Percentiles rank a stretch among this genome's conserved stretches.
phyloP scores from a whole-genome alignment of 345 rosid species.

The Eucalyptus marginata region DNA sequence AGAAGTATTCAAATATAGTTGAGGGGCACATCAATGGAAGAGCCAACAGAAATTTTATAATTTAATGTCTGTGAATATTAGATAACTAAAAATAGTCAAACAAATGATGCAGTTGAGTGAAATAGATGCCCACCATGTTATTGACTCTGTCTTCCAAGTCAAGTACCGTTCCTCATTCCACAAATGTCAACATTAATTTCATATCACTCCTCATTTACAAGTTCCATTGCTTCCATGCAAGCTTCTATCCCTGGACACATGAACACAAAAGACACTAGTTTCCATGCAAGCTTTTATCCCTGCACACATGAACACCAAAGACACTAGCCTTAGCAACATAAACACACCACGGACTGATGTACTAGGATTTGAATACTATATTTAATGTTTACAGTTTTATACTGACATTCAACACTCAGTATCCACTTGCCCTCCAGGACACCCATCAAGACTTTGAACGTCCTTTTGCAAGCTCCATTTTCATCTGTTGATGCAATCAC shows the following conservation, averaged over 20 bases:
- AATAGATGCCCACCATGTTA: slow-evolving; percentile 34
- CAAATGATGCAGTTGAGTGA: neutral
- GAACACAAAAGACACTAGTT: neutral
- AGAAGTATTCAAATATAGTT: neutral
- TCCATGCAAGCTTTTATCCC: no score
- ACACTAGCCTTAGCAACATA: neutral
- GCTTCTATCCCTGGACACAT: slow-evolving; percentile 56
- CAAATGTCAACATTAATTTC: slow-evolving; percentile 55
- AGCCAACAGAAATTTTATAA: neutral
- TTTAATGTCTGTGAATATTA: neutral
- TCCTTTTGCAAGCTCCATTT: slow-evolving; percentile 82
- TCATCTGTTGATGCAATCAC: slow-evolving; percentile 67
- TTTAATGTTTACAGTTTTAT: neutral
- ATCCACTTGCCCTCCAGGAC: slow-evolving; percentile 90
- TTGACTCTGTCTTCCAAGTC: slow-evolving; percentile 57
- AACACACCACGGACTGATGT: neutral
- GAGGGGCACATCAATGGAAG: neutral
- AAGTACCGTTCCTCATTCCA: slow-evolving; percentile 65
- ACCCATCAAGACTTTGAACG: slow-evolving; percentile 66
- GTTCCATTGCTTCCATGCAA: slow-evolving; percentile 35
- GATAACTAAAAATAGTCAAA: neutral
- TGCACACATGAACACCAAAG: neutral
- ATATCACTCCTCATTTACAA: slow-evolving; percentile 53
- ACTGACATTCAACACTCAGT: slow-evolving; percentile 70
- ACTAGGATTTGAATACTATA: neutral